Conservation (phyloP, 441 rosid species). For the Pelargonium citronellum region DNA sequence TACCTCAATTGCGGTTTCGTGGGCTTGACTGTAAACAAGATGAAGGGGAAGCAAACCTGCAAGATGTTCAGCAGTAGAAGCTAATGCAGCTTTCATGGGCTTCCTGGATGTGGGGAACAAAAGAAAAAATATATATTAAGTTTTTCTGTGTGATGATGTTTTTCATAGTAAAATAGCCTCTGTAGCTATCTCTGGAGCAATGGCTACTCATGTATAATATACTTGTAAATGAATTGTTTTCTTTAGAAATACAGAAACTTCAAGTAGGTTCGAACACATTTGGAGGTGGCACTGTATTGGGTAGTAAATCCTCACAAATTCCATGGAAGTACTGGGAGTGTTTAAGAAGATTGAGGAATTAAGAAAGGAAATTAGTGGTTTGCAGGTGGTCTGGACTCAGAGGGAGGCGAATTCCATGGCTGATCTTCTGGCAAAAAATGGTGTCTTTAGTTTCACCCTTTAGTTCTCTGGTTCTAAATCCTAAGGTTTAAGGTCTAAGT, state of each 20-base stretch:
- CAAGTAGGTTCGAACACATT: background rate
- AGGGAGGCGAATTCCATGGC: too few species aligned
- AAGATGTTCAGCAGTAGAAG: constrained; percentile 88
- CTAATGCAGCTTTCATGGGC: constrained; percentile 85
- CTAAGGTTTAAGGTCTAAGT: too few species aligned
- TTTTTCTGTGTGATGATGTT: background rate
- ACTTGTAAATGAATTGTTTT: constrained; percentile 6
- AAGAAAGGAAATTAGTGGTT: too few species aligned
- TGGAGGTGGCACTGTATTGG: too few species aligned
- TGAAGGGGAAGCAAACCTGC: constrained; percentile 98
- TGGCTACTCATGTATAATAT: background rate
- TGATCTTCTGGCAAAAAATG: too few species aligned
- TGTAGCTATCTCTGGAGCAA: background rate
- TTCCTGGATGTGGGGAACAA: constrained; percentile 41
- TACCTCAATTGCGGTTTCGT: constrained; percentile 96
- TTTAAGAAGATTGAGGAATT: too few species aligned
- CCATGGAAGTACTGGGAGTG: too few species aligned
- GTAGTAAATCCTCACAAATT: too few species aligned
- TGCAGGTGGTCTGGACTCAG: too few species aligned
- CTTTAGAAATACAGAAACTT: background rate
- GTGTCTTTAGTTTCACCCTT: too few species aligned
- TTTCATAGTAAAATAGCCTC: background rate
- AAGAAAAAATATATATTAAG: background rate
- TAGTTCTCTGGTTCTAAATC: too few species aligned
- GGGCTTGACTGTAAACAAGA: constrained; percentile 92